phyloP scores from a whole-genome alignment of 2,329 filamentous ascomycete genomes.

The Xylariaceae sp. region DNA sequence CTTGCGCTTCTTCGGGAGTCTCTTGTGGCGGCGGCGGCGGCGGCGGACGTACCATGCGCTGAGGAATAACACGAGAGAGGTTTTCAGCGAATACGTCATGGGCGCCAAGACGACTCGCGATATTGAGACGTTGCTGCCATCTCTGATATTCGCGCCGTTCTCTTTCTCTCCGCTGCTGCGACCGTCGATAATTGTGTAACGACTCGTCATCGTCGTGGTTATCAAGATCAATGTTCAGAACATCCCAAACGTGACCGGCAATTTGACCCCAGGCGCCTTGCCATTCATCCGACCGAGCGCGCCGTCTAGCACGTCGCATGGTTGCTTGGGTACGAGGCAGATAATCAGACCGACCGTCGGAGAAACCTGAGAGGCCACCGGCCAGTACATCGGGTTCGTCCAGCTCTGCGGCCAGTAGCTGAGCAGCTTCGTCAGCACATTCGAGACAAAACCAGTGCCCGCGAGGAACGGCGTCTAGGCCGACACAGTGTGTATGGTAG shows the following conservation, averaged over 20 bases:
- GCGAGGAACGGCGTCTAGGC: constrained; percentile 69
- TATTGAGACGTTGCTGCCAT: constrained; percentile 80
- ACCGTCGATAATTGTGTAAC: constrained; percentile 50
- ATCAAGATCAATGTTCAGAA: constrained; percentile 72
- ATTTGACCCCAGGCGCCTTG: constrained; percentile 76
- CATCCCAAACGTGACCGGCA: constrained; percentile 59
- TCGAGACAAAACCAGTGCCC: constrained; percentile 90
- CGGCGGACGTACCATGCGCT: constrained; percentile 52
- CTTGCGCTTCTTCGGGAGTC: constrained; percentile 73
- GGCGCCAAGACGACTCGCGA: constrained; percentile 76
- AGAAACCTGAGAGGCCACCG: constrained; percentile 21
- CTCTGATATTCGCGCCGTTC: constrained; percentile 58
- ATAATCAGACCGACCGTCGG: constrained; percentile 33
- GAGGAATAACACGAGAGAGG: constrained; percentile 54
- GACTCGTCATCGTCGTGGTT: constrained; percentile 75
- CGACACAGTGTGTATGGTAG: constrained; percentile 90
- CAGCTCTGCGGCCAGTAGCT: constrained; percentile 41
- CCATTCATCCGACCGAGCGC: constrained; percentile 77
- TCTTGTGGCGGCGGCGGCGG: constrained; percentile 56
- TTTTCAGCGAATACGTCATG: constrained; percentile 66
- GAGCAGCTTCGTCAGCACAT: constrained; percentile 50
- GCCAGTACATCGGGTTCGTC: constrained; percentile 26
- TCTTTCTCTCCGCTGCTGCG: constrained; percentile 51
- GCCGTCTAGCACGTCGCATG: constrained; percentile 52
- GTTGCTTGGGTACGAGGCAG: constrained; percentile 55